Evolutionary conservation across 495 filamentous ascomycete species (phyloP), one percentile per base, ranked within the genome.

Genomic region (Neurospora intermedia): DNA sequence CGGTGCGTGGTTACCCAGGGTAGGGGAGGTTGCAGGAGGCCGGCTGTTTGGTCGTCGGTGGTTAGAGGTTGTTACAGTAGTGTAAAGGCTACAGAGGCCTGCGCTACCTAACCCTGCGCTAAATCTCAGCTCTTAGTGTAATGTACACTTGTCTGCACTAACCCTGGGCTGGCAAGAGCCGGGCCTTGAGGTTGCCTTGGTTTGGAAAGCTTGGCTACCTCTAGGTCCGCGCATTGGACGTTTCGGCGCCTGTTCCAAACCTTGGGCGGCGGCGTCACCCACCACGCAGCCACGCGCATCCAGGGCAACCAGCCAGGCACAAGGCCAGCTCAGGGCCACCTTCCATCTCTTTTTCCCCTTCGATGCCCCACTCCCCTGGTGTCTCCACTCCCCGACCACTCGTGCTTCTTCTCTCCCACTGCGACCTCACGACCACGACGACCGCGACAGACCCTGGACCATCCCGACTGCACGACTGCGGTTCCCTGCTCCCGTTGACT

Each of bases 401-500:
- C 27, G 54, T 15, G 54, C 54, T 62, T 62, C 7, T 35, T 23
- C 5, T 16, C 23, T 16, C 27, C 20, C 48, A 27, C 48, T 59
- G 48, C 48, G 48, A 59, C 20, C 20, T 27, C 20, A 59, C 48
- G 20, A 23, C 46, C n/a, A 31, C 27, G 1, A 27, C 20, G 48
- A 27, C 48, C 54, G 31, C 54, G 54, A 38, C 35, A 38, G 35
- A 62, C 54, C 54, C 54, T 62, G 54, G 54, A 62, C 23, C 27
- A 31, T 62, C 54, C 54, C 54, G 54, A 62, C 54, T 62, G 54
- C 54, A 62, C 54, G 54, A 35, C 54, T 62, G 54, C 54, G 54
- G 54, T 62, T 62, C 54, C 54, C 54, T 41, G 48, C 71, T 69
- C 71, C 71, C 73, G 54, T 62, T 69, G 70, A 73, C 71, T 78